These are phyloP conservation scores for Clitopilus passeckerianus DNA, from an alignment of 768 basidiomycete genomes.

Conservation along the genomic window DNA sequence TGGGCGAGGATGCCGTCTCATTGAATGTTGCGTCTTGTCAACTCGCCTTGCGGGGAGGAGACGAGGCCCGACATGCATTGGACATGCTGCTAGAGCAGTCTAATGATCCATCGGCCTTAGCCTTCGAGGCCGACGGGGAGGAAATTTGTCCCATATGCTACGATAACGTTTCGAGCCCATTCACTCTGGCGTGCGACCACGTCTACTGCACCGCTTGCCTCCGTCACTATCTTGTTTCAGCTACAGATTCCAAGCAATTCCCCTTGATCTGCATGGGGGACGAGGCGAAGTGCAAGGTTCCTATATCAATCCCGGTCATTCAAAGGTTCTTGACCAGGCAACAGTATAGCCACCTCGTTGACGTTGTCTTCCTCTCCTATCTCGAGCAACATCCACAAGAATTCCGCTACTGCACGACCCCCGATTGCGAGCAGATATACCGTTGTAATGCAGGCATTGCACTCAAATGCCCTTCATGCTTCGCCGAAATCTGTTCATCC, in stretches of 20 bases:
- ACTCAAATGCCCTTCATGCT: slow-evolving; percentile 50
- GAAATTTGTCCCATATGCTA: slow-evolving; percentile 52
- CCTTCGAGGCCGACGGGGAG: slow-evolving; percentile 2
- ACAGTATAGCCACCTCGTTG: slow-evolving; percentile 49
- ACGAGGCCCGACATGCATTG: slow-evolving; percentile 46
- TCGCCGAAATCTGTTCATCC: slow-evolving; percentile 38
- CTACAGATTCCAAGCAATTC: slow-evolving; percentile 38
- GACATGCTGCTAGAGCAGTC: slow-evolving; percentile 39
- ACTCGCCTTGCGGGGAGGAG: slow-evolving; percentile 51
- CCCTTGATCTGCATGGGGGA: slow-evolving; percentile 64
- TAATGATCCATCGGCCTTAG: slow-evolving; percentile 12
- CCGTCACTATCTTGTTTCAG: slow-evolving; percentile 39
- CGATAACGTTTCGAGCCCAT: slow-evolving; percentile 33
- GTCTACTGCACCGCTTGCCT: slow-evolving; percentile 45
- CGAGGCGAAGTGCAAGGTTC: slow-evolving; percentile 45
- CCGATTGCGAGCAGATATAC: slow-evolving; percentile 70
- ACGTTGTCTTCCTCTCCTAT: slow-evolving; percentile 50
- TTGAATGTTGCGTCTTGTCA: slow-evolving; percentile 36
- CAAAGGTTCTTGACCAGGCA: slow-evolving; percentile 42
- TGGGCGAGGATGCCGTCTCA: slow-evolving; percentile 50
- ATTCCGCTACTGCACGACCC: slow-evolving; percentile 65
- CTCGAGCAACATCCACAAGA: slow-evolving; percentile 50
- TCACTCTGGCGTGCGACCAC: slow-evolving; percentile 44
- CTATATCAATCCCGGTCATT: slow-evolving; percentile 51
- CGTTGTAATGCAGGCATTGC: slow-evolving; percentile 21